Evolutionary conservation across 129 eudicot genomes (phyloP).

Genomic region (Cynara cardunculus): DNA sequence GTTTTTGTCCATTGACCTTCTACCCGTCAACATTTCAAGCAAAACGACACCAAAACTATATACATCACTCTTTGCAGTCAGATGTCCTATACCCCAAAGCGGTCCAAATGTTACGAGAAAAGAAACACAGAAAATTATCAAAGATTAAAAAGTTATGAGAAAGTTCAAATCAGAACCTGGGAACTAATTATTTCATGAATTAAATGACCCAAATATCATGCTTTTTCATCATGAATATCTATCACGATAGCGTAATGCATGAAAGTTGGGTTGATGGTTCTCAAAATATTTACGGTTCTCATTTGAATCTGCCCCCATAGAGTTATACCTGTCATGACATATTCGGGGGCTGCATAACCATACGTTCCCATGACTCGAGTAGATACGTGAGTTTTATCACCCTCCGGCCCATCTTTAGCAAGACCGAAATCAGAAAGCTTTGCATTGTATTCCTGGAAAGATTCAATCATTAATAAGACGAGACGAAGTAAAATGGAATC

Average conservation of each 20-base stretch:
- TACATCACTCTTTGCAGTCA: constrained; percentile 61
- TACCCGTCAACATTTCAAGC: constrained; percentile 53
- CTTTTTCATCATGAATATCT: neutral
- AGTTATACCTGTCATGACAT: constrained; percentile 88
- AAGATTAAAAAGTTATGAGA: neutral
- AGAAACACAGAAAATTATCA: neutral
- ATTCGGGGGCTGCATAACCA: constrained; percentile 98
- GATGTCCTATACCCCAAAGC: constrained; percentile 33
- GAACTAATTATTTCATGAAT: neutral
- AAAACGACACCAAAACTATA: constrained; percentile 68
- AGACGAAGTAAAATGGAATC: neutral
- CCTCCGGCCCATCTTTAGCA: constrained; percentile 97
- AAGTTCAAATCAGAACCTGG: neutral
- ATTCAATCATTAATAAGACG: neutral
- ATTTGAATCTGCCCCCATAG: neutral
- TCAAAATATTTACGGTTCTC: neutral
- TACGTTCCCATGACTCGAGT: constrained; percentile 99
- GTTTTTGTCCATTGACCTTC: constrained; percentile 64
- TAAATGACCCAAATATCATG: neutral
- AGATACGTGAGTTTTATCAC: constrained; percentile 92
- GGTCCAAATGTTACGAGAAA: neutral
- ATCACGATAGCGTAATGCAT: neutral
- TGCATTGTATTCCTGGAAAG: constrained; percentile 85
- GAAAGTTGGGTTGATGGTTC: no score
- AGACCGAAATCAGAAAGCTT: constrained; percentile 98